A percentile compares a stretch with the other conserved stretches of the same genome.
Evolutionary conservation across 768 basidiomycete genomes (phyloP).

Genomic region (Lentinula lateritia): DNA sequence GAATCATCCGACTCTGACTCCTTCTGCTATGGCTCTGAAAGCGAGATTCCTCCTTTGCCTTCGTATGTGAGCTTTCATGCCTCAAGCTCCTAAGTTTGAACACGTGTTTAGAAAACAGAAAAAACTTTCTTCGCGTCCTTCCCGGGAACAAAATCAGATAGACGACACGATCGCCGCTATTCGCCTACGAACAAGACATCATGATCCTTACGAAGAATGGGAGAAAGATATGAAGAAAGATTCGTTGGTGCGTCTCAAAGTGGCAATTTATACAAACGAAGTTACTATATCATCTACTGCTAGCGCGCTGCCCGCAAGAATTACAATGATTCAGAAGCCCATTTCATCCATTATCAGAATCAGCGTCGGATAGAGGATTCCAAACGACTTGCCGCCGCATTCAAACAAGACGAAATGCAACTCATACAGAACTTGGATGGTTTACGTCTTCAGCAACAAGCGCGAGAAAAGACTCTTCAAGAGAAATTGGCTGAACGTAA

Average conservation of each 20-base stretch:
- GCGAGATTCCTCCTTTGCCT: constrained; percentile 26
- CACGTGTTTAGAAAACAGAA: constrained; percentile 6
- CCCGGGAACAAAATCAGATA: constrained; percentile 33
- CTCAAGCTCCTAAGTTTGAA: neutral
- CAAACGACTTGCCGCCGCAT: constrained; percentile 29
- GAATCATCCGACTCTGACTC: constrained; percentile 28
- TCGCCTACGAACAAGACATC: constrained; percentile 43
- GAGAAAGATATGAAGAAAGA: constrained; percentile 45
- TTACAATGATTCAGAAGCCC: constrained; percentile 24
- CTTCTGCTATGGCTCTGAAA: constrained; percentile 38
- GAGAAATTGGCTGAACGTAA: constrained; percentile 6
- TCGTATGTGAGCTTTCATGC: constrained; percentile 25
- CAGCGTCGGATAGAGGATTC: constrained; percentile 28
- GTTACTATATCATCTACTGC: neutral
- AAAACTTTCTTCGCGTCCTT: constrained; percentile 21
- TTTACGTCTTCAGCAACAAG: constrained; percentile 4
- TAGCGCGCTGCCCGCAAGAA: constrained; percentile 44
- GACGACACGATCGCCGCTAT: constrained; percentile 50
- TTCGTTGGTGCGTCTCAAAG: constrained; percentile 37
- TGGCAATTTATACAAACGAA: neutral
- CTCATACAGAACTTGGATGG: constrained; percentile 39
- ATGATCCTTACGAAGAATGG: constrained; percentile 57
- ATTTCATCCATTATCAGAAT: constrained; percentile 40
- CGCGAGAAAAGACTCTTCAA: constrained; percentile 1
- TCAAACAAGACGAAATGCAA: constrained; percentile 48